Percentiles rank a stretch among this genome's conserved stretches.
Evolutionary conservation across 805 yeast genomes (phyloP).

Genomic region (Huiozyma sinensis): DNA sequence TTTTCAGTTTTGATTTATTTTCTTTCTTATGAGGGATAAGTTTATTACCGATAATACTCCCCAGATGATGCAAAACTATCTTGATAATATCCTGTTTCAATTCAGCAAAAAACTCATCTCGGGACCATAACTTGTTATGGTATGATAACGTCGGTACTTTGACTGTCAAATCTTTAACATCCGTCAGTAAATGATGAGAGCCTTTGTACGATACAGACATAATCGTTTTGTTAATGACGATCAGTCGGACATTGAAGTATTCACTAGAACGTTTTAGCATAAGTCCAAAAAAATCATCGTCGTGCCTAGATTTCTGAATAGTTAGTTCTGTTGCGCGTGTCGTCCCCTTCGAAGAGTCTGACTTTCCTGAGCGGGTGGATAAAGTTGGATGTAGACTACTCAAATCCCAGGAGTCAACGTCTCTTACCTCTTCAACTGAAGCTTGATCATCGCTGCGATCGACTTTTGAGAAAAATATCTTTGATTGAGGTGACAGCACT

Average conservation of each 20-base stretch:
- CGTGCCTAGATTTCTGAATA: conserved; percentile 1
- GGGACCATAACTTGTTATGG: conserved; percentile 44
- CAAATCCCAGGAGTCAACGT: conserved; percentile 13
- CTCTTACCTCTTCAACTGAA: conserved; percentile 5
- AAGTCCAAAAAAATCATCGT: conserved; percentile 27
- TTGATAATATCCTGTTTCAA: conserved; percentile 47
- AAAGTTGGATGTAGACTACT: conserved; percentile 6
- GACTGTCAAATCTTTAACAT: conserved; percentile 45
- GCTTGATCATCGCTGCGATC: neutral
- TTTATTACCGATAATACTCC: conserved; percentile 52
- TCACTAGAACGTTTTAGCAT: conserved; percentile 68
- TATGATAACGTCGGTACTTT: conserved; percentile 40
- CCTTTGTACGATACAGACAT: conserved; percentile 63
- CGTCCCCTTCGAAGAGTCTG: conserved; percentile 3
- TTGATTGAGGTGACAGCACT: neutral
- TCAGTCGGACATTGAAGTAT: conserved; percentile 49
- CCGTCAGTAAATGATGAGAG: conserved; percentile 44
- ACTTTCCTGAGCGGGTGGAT: neutral
- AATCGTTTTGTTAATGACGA: conserved; percentile 37
- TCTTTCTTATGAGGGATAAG: conserved; percentile 37
- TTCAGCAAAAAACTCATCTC: conserved; percentile 41
- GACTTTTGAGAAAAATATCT: neutral
- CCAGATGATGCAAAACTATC: conserved; percentile 46
- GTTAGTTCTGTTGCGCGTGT: conserved; percentile 5
- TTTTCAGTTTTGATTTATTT: conserved; percentile 16